Evolutionary conservation across 345 rosid species (phyloP), one percentile per base, ranked within the genome.

Genomic region (Ricinus communis): DNA sequence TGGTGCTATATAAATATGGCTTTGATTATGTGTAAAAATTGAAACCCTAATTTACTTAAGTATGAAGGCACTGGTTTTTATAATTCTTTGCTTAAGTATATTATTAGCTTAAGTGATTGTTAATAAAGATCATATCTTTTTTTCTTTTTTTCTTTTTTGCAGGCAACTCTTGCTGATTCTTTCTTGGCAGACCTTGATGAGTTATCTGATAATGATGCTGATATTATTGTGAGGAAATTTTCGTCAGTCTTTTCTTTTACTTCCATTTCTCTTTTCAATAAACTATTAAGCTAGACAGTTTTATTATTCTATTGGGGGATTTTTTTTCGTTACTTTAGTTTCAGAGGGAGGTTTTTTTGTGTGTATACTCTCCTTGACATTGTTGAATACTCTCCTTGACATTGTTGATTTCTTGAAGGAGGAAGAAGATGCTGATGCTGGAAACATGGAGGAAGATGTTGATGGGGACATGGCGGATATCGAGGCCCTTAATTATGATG

Each of bases 181-280:
- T 91, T 94, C 76, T 90, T 94, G 11, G 97, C 97, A 0, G 98
- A 91, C 80, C 95, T 94, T 41, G 97, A 90, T n/a, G 97, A 94
- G 71, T 76, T 91, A 79, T 94, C 98, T 45, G 98, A 91, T 75
- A 94, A 94, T 68, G 98, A 94, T 72, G 90, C 88, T 24, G 90
- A 88, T 70, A 12, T 80, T 66, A 30, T 68, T 64, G 93, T 90
- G 59, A 91, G 89, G 80, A 25, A 46, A 1, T 21, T 13, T 12
- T 55, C 2, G 60, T 28, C 38, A 15, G 19, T 16, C 5, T 2
- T 62, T 53, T 25, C 45, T 36, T 65, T 65, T 31, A 45, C 24
- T 46, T 28, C 0, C 4, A 16, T 25, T 24, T 12, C 25, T 25
- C 4, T 22, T 19, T 16, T 41, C 28, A 14, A 8, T 22, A 22